These are phyloP conservation scores for Pseudocohnilembus persalinus DNA, from an alignment of 169 alveolate genomes.

Conservation along the genomic window DNA sequence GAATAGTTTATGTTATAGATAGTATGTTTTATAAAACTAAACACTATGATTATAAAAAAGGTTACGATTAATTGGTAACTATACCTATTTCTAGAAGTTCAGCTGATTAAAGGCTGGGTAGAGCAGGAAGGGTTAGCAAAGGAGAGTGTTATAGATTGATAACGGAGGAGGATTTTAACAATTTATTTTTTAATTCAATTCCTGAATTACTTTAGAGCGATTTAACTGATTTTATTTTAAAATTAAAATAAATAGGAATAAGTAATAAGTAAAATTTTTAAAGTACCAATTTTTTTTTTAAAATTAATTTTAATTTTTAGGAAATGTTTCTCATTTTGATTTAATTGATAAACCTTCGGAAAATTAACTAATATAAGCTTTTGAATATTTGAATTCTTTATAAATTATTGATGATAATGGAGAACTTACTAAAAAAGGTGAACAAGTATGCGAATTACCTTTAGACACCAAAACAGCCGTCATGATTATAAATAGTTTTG, in stretches of 20 bases:
- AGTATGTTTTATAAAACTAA: conserved; percentile 97
- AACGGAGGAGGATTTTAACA: conserved; percentile 93
- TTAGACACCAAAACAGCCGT: conserved; percentile 93
- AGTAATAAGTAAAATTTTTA: neutral
- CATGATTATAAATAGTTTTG: conserved; percentile 1
- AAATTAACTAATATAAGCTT: conserved; percentile 93
- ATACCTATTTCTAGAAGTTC: conserved; percentile 98
- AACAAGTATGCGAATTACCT: conserved; percentile 99
- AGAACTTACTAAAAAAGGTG: conserved; percentile 93
- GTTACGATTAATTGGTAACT: conserved; percentile 95
- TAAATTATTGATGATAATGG: conserved; percentile 97
- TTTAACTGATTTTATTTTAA: conserved; percentile 86
- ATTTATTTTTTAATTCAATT: conserved; percentile 93
- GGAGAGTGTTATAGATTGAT: conserved; percentile 99
- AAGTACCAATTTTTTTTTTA: neutral
- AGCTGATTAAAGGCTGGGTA: conserved; percentile 99
- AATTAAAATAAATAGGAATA: conserved; percentile 18
- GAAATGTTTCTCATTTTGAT: conserved; percentile 21
- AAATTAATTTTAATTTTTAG: neutral
- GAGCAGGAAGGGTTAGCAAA: conserved; percentile 99
- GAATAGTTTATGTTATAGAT: conserved; percentile 98
- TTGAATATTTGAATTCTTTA: conserved; percentile 96
- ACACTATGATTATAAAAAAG: conserved; percentile 96
- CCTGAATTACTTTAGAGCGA: conserved; percentile 98
- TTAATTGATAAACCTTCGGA: conserved; percentile 5